A percentile compares a stretch with the other conserved stretches of the same genome.
phyloP scores from a whole-genome alignment of 2,329 filamentous ascomycete genomes.

The Fusarium stilboides region DNA sequence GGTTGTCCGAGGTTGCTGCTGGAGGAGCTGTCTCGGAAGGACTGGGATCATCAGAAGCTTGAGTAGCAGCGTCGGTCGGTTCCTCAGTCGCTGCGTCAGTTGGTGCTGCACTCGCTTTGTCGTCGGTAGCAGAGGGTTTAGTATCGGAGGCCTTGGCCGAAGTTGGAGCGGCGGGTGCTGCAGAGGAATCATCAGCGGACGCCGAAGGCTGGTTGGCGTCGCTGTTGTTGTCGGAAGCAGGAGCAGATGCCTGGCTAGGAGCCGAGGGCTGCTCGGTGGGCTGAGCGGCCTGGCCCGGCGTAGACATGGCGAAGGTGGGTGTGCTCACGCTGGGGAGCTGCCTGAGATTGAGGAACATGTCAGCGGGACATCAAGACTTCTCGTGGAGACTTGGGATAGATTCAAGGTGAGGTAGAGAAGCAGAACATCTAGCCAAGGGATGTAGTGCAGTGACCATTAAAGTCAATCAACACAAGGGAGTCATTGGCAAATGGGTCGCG shows the following conservation, averaged over 20 bases:
- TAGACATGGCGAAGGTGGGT: constrained; percentile 54
- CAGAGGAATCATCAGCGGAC: constrained; percentile 12
- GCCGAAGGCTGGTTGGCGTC: constrained; percentile 30
- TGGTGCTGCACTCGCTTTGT: constrained; percentile 16
- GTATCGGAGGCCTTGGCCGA: constrained; percentile 19
- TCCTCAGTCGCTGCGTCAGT: not conserved
- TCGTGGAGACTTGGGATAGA: constrained; percentile 14
- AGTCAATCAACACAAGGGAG: constrained; percentile 34
- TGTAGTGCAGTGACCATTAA: constrained; percentile 17
- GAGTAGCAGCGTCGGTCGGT: constrained; percentile 17
- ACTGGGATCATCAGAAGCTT: constrained; percentile 27
- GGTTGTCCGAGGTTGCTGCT: constrained; percentile 15
- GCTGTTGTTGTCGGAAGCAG: constrained; percentile 24
- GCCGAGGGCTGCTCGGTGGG: constrained; percentile 43
- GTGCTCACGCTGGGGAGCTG: constrained; percentile 45
- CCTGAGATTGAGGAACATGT: constrained; percentile 54
- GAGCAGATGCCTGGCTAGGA: constrained; percentile 27
- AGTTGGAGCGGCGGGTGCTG: constrained; percentile 17
- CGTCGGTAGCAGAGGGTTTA: constrained; percentile 22
- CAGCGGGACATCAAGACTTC: constrained; percentile 48
- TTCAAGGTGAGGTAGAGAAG: constrained; percentile 16
- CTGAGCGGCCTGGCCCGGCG: constrained; percentile 42
- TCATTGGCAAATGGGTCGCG: constrained; percentile 17
- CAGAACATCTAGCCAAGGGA: constrained; percentile 22
- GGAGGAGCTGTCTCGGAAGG: constrained; percentile 22